phyloP scores from a whole-genome alignment of 1,284 basidiomycete genomes.

The Cutaneotrichosporon sp. region DNA sequence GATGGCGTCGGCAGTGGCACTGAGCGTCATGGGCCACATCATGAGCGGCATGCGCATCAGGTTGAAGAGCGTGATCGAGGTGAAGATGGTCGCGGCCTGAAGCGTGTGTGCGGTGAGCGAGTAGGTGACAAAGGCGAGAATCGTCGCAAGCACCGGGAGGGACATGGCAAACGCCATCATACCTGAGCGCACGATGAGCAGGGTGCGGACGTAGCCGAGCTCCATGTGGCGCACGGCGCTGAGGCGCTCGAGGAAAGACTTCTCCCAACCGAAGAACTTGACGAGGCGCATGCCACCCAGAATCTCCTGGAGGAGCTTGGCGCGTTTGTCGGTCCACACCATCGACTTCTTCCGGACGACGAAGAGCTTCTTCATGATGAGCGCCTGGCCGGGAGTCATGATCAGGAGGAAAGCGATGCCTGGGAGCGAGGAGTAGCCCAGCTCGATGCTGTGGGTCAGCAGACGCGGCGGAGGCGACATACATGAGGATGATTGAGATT shows the following conservation, averaged over 20 bases:
- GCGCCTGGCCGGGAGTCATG: constrained; percentile 65
- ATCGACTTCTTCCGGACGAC: constrained; percentile 72
- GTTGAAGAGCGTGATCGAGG: constrained; percentile 78
- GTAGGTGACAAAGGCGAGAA: constrained; percentile 84
- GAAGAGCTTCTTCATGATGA: constrained; percentile 75
- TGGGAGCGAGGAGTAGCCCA: constrained; percentile 58
- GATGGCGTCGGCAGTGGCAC: constrained; percentile 72
- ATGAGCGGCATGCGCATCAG: constrained; percentile 48
- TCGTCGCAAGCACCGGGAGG: constrained; percentile 76
- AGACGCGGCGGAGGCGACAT: too few relatives aligned
- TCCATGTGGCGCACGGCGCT: constrained; percentile 71
- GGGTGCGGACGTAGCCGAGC: constrained; percentile 72
- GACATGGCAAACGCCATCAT: constrained; percentile 57
- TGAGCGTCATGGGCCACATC: constrained; percentile 68
- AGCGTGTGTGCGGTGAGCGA: constrained; percentile 67
- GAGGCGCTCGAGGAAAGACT: constrained; percentile 68
- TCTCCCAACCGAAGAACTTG: constrained; percentile 66
- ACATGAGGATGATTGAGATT: constrained; percentile 55
- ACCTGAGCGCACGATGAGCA: constrained; percentile 61
- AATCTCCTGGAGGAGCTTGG: constrained; percentile 61
- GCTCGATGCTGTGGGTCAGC: too few relatives aligned
- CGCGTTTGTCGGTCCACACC: constrained; percentile 71
- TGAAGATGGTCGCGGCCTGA: constrained; percentile 65
- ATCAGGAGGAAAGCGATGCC: constrained; percentile 69
- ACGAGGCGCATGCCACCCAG: constrained; percentile 84